Conservation (phyloP, 1,139 yeast genomes). For the Geotrichum carabidarum region DNA sequence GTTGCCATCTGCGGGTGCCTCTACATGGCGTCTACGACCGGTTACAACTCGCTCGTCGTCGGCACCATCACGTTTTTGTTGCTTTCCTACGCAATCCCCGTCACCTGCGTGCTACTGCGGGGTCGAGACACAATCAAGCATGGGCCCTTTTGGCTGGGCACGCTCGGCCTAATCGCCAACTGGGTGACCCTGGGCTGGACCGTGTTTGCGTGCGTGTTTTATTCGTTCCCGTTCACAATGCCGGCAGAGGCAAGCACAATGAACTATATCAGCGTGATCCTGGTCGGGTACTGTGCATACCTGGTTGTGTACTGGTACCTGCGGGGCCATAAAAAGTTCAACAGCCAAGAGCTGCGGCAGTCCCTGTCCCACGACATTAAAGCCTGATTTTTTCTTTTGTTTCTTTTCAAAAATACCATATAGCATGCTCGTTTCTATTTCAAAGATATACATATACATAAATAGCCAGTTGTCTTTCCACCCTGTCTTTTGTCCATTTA, state of each 20-base stretch:
- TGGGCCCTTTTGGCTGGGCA: constrained; percentile 69
- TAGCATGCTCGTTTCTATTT: not conserved
- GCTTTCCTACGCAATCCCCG: constrained; percentile 49
- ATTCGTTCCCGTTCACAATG: constrained; percentile 70
- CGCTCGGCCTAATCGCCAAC: constrained; percentile 52
- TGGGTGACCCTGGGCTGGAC: constrained; percentile 60
- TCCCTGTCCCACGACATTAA: not conserved
- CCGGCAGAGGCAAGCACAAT: constrained; percentile 58
- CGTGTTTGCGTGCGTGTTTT: constrained; percentile 54
- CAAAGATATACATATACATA: not conserved
- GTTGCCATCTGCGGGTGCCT: constrained; percentile 49
- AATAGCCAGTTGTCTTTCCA: not conserved
- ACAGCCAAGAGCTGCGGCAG: not conserved
- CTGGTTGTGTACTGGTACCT: constrained; percentile 10
- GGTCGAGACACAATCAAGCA: constrained; percentile 58
- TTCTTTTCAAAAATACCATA: not conserved
- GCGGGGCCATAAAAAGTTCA: constrained; percentile 7
- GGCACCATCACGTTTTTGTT: constrained; percentile 52
- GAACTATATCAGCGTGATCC: constrained; percentile 67
- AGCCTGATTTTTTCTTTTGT: not conserved
- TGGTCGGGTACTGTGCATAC: constrained; percentile 18
- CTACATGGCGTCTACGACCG: constrained; percentile 52
- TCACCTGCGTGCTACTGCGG: constrained; percentile 48
- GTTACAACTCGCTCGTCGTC: constrained; percentile 53
- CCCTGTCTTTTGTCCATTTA: not conserved